Evolutionary conservation across 2,329 filamentous ascomycete genomes (phyloP).

Genomic region (Macrophomina phaseolina): DNA sequence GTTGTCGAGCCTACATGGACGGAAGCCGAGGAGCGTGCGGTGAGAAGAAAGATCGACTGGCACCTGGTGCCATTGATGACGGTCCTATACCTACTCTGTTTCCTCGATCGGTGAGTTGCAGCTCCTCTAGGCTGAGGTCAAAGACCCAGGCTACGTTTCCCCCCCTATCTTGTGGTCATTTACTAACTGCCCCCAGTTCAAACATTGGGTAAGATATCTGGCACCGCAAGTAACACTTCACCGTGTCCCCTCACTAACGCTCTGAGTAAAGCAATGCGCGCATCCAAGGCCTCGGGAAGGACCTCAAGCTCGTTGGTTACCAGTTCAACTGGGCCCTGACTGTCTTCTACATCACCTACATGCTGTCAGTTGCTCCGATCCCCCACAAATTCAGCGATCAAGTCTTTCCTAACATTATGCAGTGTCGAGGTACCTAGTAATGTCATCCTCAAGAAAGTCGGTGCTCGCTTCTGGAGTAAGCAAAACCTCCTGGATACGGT

Average conservation of each 20-base stretch:
- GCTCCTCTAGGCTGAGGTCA: background rate
- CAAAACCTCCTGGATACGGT: background rate
- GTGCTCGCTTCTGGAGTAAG: conserved; percentile 53
- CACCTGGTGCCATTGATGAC: conserved; percentile 60
- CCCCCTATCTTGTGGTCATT: background rate
- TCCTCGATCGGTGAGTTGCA: conserved; percentile 45
- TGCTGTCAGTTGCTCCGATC: conserved; percentile 43
- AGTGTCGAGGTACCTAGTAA: conserved; percentile 62
- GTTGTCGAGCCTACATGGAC: conserved; percentile 54
- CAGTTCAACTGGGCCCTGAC: conserved; percentile 65
- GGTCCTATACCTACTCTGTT: conserved; percentile 60
- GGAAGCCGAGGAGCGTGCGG: conserved; percentile 54
- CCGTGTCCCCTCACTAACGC: background rate
- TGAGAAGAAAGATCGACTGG: conserved; percentile 60
- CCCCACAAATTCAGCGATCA: conserved; percentile 40
- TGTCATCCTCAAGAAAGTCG: conserved; percentile 60
- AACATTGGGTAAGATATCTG: conserved; percentile 16
- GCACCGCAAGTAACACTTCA: background rate
- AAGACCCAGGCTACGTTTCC: background rate
- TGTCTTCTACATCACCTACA: conserved; percentile 64
- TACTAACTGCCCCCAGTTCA: background rate
- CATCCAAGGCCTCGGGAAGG: conserved; percentile 59
- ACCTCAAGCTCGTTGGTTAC: conserved; percentile 56
- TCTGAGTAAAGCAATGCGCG: conserved; percentile 34
- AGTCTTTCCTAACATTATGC: conserved; percentile 29